Conservation (phyloP, 2,329 filamentous ascomycete genomes). For the Diaporthe eres region DNA sequence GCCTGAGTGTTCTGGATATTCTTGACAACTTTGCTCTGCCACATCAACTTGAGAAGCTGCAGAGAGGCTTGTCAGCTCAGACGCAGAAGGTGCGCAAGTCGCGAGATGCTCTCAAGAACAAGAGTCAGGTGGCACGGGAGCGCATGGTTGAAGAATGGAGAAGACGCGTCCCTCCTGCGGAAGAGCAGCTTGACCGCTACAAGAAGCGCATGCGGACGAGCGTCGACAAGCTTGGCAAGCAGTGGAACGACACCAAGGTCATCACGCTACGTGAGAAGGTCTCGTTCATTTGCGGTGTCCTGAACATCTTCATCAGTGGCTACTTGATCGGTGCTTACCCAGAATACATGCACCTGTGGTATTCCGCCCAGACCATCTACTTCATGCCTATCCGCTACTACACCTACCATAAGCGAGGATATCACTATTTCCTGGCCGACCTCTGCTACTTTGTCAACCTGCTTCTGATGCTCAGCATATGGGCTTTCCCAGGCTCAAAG, state of each 20-base stretch:
- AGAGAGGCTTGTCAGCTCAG: slow-evolving; percentile 85
- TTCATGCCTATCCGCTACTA: slow-evolving; percentile 98
- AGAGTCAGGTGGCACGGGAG: slow-evolving; percentile 84
- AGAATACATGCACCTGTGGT: slow-evolving; percentile 93
- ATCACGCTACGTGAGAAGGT: slow-evolving; percentile 94
- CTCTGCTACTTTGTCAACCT: slow-evolving; percentile 99
- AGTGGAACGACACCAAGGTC: slow-evolving; percentile 90
- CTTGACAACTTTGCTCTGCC: slow-evolving; percentile 94
- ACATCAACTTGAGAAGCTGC: slow-evolving; percentile 91
- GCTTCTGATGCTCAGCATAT: slow-evolving; percentile 84
- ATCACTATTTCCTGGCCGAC: slow-evolving; percentile 97
- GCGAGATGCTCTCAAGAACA: slow-evolving; percentile 82
- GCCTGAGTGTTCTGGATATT: slow-evolving; percentile 91
- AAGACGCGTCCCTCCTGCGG: slow-evolving; percentile 85
- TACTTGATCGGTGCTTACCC: slow-evolving; percentile 91
- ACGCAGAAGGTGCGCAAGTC: slow-evolving; percentile 88
- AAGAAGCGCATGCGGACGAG: slow-evolving; percentile 87
- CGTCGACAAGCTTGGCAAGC: slow-evolving; percentile 87
- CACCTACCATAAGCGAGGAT: slow-evolving; percentile 90
- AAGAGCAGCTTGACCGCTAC: slow-evolving; percentile 94
- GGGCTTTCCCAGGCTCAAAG: slow-evolving; percentile 92
- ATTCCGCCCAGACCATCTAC: slow-evolving; percentile 87
- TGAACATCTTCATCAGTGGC: slow-evolving; percentile 97
- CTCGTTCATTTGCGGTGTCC: slow-evolving; percentile 94
- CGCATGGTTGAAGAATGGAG: slow-evolving; percentile 95